These are phyloP conservation scores for Lachnellula occidentalis DNA, from an alignment of 2,329 filamentous ascomycete genomes.

Conservation along the genomic window DNA sequence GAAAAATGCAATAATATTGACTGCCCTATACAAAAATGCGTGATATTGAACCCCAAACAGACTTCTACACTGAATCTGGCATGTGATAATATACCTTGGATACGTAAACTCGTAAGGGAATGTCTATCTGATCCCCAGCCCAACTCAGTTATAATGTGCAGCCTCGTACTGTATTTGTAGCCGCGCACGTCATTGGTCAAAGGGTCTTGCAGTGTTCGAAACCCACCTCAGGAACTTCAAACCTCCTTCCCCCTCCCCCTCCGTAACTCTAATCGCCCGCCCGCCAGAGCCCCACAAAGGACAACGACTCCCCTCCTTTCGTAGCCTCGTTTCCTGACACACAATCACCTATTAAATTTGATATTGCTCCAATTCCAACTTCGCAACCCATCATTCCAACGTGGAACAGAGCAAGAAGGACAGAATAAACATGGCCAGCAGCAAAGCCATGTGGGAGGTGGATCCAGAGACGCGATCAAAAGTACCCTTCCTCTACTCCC, in stretches of 20 bases:
- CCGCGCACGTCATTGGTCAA: conserved; percentile 16
- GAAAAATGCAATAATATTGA: conserved; percentile 11
- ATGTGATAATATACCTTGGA: not conserved
- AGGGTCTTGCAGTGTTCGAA: not conserved
- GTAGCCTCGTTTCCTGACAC: not conserved
- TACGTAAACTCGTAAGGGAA: too few relatives aligned
- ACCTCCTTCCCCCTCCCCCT: too few relatives aligned
- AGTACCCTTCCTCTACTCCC: conserved; percentile 43
- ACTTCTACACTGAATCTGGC: not conserved
- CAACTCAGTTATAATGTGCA: too few relatives aligned
- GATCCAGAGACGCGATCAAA: conserved; percentile 96
- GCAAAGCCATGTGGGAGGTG: conserved; percentile 93
- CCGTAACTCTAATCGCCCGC: not conserved
- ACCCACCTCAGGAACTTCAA: conserved; percentile 2
- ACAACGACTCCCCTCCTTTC: not conserved
- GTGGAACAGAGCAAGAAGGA: not conserved
- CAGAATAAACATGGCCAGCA: conserved; percentile 42
- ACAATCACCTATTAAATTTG: not conserved
- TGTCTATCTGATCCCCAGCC: too few relatives aligned
- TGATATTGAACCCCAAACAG: too few relatives aligned
- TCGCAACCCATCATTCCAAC: not conserved
- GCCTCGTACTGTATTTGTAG: not conserved
- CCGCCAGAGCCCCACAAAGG: not conserved
- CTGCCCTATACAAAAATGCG: not conserved
- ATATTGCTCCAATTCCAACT: not conserved